Evolutionary conservation across 192 early-diverging fungal species (phyloP).

Genomic region (Coemansia sp.): DNA sequence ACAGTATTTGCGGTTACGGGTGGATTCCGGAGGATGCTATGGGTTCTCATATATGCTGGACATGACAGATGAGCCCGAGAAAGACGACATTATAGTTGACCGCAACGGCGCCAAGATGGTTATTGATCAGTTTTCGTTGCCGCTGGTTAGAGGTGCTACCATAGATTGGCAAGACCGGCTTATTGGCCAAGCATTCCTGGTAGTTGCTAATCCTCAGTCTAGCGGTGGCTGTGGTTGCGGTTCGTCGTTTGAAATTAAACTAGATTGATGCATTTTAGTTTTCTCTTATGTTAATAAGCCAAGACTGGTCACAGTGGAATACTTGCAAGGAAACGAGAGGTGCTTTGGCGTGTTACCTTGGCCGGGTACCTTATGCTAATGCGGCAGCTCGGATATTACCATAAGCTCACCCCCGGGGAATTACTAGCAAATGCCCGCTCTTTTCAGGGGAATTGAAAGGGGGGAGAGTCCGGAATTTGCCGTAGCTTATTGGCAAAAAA

Average conservation of each 20-base stretch:
- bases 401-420: not conserved
- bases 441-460: slow-evolving; percentile 4
- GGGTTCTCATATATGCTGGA: slow-evolving; percentile 84
- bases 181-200: slow-evolving; percentile 75
- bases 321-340: no score
- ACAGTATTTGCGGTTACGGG: slow-evolving; percentile 66
- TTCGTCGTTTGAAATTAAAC: slow-evolving; percentile 65
- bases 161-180: slow-evolving; percentile 78
- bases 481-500: slow-evolving; percentile 7
- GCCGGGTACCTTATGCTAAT: not conserved
- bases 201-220: slow-evolving; percentile 74
- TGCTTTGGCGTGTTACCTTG: no score
- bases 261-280: slow-evolving; percentile 28
- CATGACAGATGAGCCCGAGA: slow-evolving; percentile 61
- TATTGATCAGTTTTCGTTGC: slow-evolving; percentile 69
- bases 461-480: no score
- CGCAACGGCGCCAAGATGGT: slow-evolving; percentile 69
- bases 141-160: slow-evolving; percentile 69
- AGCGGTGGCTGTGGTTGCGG: slow-evolving; percentile 70
- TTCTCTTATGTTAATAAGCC: not conserved
- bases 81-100: slow-evolving; percentile 72
- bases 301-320: no score
- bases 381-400: not conserved
- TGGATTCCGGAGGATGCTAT: slow-evolving; percentile 85
- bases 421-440: slow-evolving; percentile 1